Conservation (phyloP, 2,329 filamentous ascomycete genomes). For the Metarhizium album region DNA sequence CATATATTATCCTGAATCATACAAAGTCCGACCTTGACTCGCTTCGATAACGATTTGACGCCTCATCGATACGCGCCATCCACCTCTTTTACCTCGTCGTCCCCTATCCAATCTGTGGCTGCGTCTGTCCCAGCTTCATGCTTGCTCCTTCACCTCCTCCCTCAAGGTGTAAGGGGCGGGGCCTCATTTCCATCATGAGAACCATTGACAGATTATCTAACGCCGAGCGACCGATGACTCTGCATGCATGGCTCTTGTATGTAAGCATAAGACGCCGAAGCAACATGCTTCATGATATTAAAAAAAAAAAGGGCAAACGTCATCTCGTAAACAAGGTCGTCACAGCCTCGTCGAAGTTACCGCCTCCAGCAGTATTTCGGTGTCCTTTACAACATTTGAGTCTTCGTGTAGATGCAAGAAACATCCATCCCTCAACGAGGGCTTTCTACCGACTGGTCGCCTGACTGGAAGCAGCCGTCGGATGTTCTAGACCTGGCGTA, state of each 20-base stretch:
- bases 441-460: conserved; percentile 1
- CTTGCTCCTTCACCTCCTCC: not conserved
- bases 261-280: not conserved
- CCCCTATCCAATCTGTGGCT: not conserved
- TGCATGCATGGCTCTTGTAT: not conserved
- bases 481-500: conserved; percentile 26
- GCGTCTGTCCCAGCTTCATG: not conserved
- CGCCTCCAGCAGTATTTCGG: not conserved
- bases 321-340: not conserved
- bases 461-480: conserved; percentile 11
- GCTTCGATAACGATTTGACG: not conserved
- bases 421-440: not conserved
- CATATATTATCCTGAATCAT: not conserved
- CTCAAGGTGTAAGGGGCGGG: not conserved
- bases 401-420: not conserved
- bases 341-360: not conserved
- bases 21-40: not conserved
- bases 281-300: not conserved
- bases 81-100: not conserved
- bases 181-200: not conserved
- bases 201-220: not conserved
- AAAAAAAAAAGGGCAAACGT: not conserved
- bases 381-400: not conserved
- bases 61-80: not conserved
- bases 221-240: not conserved